phyloP scores from a whole-genome alignment of 75 land plant genomes.

The Cupressus sempervirens region DNA sequence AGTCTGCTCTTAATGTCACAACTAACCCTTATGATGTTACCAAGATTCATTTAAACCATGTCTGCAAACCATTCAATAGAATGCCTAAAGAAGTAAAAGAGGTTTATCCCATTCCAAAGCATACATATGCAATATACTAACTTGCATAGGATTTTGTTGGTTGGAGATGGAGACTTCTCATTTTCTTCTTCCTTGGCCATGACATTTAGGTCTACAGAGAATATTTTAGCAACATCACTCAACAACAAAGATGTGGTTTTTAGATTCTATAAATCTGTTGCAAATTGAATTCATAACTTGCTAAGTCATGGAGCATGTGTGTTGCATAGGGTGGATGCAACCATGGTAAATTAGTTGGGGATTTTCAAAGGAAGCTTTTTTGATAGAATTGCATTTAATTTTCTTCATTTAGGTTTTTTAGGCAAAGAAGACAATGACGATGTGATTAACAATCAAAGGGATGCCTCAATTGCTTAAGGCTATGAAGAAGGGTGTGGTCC shows the following conservation, averaged over 20 bases:
- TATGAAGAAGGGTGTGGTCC: too few relatives aligned
- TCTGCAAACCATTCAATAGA: too few relatives aligned
- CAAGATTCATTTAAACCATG: too few relatives aligned
- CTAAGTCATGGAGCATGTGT: slow-evolving; percentile 1
- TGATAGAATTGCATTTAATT: slow-evolving; percentile 47
- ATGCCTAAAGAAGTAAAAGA: too few relatives aligned
- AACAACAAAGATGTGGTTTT: slow-evolving; percentile 14
- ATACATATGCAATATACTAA: slow-evolving; percentile 7
- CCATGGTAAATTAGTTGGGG: slow-evolving; percentile 21
- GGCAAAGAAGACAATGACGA: slow-evolving; percentile 16
- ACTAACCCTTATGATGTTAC: too few relatives aligned
- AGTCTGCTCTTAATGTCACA: too few relatives aligned
- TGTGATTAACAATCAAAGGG: background rate
- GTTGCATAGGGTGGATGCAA: slow-evolving; percentile 52
- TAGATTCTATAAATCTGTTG: background rate
- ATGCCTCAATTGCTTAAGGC: too few relatives aligned
- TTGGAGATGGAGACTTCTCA: slow-evolving; percentile 66
- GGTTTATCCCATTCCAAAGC: background rate
- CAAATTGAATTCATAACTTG: background rate
- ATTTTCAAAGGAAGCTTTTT: slow-evolving; percentile 22
- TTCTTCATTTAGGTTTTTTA: slow-evolving; percentile 55
- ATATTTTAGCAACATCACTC: slow-evolving; percentile 48
- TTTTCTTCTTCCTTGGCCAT: slow-evolving; percentile 38
- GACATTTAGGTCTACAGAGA: slow-evolving; percentile 27
- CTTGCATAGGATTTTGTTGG: slow-evolving; percentile 28